A percentile compares a stretch with the other conserved stretches of the same genome.
phyloP scores from a whole-genome alignment of 176 grass and related monocot species.

The Zoysia japonica region DNA sequence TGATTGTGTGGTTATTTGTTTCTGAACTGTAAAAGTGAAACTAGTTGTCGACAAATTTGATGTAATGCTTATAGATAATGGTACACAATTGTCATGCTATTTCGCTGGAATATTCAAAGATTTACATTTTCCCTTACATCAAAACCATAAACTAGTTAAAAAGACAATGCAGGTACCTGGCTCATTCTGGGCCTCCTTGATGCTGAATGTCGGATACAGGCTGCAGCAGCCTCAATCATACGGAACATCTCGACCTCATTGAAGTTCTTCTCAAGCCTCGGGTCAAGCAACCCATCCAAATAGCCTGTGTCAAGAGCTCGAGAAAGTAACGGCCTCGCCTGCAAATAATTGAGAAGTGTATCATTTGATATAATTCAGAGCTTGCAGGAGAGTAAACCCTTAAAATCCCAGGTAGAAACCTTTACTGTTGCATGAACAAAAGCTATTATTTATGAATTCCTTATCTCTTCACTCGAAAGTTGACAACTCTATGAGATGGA shows the following conservation, averaged over 20 bases:
- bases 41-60: neutral
- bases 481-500: neutral
- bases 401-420: neutral
- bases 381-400: neutral
- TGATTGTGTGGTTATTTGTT: neutral
- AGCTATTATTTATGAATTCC: neutral
- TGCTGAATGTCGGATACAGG: conserved; percentile 74
- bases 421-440: neutral
- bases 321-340: conserved; percentile 75
- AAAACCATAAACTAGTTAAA: neutral
- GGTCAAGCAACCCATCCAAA: conserved; percentile 63
- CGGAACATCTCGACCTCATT: conserved; percentile 76
- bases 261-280: conserved; percentile 62
- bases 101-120: neutral
- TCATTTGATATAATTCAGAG: neutral
- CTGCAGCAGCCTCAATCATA: conserved; percentile 85
- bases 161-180: conserved; percentile 47
- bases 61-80: neutral
- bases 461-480: neutral
- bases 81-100: neutral
- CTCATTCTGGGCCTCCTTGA: conserved; percentile 84
- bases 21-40: neutral
- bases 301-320: conserved; percentile 64
- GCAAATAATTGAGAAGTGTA: conserved; percentile 23
- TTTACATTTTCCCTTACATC: neutral